Conservation (phyloP, 805 yeast genomes). For the Nakazawaea siamensis region DNA sequence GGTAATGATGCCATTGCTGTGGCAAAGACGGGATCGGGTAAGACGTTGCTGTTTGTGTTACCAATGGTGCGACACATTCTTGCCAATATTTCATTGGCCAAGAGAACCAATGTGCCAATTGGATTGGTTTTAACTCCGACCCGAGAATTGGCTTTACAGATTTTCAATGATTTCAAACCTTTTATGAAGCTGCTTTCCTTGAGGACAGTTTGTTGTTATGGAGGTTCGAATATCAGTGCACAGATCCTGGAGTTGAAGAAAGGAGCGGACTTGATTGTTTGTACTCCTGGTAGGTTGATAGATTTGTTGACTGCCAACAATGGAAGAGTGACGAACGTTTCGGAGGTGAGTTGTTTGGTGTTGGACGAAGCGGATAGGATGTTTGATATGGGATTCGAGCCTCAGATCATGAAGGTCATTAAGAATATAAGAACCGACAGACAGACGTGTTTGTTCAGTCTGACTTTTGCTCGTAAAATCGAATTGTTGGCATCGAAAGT, state of each 20-base stretch:
- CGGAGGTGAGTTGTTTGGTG: slow-evolving; percentile 71
- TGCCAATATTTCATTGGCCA: slow-evolving; percentile 44
- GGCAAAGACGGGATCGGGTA: slow-evolving; percentile 96
- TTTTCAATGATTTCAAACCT: slow-evolving; percentile 52
- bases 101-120: slow-evolving; percentile 35
- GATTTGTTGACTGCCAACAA: slow-evolving; percentile 78
- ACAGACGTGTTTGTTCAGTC: slow-evolving; percentile 87
- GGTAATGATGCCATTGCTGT: slow-evolving; percentile 90
- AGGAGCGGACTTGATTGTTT: slow-evolving; percentile 76
- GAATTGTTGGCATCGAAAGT: slow-evolving; percentile 65
- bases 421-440: slow-evolving; percentile 73
- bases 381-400: slow-evolving; percentile 97
- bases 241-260: slow-evolving; percentile 76
- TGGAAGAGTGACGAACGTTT: slow-evolving; percentile 65
- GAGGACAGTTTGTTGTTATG: slow-evolving; percentile 74
- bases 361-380: slow-evolving; percentile 94
- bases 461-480: slow-evolving; percentile 82
- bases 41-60: slow-evolving; percentile 78
- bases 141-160: slow-evolving; percentile 84
- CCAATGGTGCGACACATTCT: slow-evolving; percentile 81
- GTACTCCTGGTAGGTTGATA: slow-evolving; percentile 93
- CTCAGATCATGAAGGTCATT: slow-evolving; percentile 81
- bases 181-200: slow-evolving; percentile 46
- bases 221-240: slow-evolving; percentile 76
- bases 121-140: slow-evolving; percentile 86